Evolutionary conservation across 345 rosid genomes (phyloP).

Genomic region (Camelina sativa): DNA sequence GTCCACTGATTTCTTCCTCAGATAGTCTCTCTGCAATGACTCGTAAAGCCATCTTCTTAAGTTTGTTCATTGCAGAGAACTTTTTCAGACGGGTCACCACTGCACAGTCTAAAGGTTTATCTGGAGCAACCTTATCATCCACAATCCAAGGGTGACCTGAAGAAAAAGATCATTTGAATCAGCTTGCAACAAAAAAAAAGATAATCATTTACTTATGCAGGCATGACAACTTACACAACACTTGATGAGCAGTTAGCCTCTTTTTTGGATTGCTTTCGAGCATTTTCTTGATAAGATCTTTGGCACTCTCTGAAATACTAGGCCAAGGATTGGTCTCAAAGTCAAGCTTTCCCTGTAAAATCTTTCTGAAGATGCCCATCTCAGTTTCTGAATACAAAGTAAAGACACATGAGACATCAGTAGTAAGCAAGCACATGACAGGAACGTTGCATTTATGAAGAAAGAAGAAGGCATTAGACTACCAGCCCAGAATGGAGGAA

Average conservation of each 20-base stretch:
- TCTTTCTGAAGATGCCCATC: slow-evolving; percentile 72
- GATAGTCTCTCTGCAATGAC: slow-evolving; percentile 84
- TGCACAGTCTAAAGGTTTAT: slow-evolving; percentile 80
- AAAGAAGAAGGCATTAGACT: slow-evolving; percentile 29
- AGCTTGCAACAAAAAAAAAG: background rate
- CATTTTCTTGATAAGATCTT: slow-evolving; percentile 76
- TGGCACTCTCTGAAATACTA: slow-evolving; percentile 71
- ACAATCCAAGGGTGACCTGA: slow-evolving; percentile 85
- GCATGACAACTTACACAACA: slow-evolving; percentile 58
- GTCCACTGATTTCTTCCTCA: slow-evolving; percentile 79
- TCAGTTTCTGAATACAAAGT: slow-evolving; percentile 60
- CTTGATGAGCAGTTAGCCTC: slow-evolving; percentile 78
- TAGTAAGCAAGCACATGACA: slow-evolving; percentile 2
- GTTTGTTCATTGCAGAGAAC: slow-evolving; percentile 86
- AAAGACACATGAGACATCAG: slow-evolving; percentile 23
- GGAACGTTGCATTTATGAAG: background rate
- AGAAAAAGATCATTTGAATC: slow-evolving; percentile 6
- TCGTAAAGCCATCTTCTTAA: slow-evolving; percentile 83
- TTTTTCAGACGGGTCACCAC: slow-evolving; percentile 71
- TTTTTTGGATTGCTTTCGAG: slow-evolving; percentile 63
- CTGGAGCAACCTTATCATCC: slow-evolving; percentile 82
- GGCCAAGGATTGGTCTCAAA: slow-evolving; percentile 80
- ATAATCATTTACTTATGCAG: background rate
- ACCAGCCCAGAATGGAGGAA: slow-evolving; percentile 91
- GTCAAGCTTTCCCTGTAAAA: slow-evolving; percentile 68